phyloP scores from a whole-genome alignment of 106 monocot species.

The Allium sativum region DNA sequence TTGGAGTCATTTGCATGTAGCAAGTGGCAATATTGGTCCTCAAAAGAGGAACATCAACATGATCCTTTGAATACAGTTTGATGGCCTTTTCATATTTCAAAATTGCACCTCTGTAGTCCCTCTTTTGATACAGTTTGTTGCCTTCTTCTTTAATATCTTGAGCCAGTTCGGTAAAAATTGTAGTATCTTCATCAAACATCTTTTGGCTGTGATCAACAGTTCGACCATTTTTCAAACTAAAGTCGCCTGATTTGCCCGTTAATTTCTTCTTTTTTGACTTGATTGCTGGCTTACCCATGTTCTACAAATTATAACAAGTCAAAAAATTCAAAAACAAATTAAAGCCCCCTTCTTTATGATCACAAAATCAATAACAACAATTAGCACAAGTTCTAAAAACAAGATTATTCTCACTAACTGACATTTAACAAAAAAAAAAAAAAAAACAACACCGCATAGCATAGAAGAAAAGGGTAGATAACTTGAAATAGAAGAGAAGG shows the following conservation, averaged over 20 bases:
- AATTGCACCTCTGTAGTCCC: slow-evolving; percentile 69
- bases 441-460: no score
- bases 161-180: slow-evolving; percentile 69
- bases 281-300: slow-evolving; percentile 68
- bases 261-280: slow-evolving; percentile 52
- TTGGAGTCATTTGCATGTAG: slow-evolving; percentile 74
- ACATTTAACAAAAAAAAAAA: no score
- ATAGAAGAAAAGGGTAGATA: no score
- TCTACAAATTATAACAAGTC: background rate
- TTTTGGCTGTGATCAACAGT: slow-evolving; percentile 24
- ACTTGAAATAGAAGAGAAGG: no score
- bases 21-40: slow-evolving; percentile 75
- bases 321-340: no score
- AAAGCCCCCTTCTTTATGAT: no score
- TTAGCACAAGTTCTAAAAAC: no score
- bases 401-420: no score
- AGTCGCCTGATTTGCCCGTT: slow-evolving; percentile 12
- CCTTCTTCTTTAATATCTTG: slow-evolving; percentile 76
- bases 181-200: slow-evolving; percentile 49
- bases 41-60: slow-evolving; percentile 55
- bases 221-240: slow-evolving; percentile 21
- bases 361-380: no score
- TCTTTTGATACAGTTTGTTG: slow-evolving; percentile 62
- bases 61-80: slow-evolving; percentile 64
- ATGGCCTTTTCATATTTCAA: slow-evolving; percentile 82